Percentiles rank a stretch among this genome's conserved stretches.
These are phyloP conservation scores for Malus orientalis DNA, from an alignment of 306 rosid genomes.

Conservation along the genomic window DNA sequence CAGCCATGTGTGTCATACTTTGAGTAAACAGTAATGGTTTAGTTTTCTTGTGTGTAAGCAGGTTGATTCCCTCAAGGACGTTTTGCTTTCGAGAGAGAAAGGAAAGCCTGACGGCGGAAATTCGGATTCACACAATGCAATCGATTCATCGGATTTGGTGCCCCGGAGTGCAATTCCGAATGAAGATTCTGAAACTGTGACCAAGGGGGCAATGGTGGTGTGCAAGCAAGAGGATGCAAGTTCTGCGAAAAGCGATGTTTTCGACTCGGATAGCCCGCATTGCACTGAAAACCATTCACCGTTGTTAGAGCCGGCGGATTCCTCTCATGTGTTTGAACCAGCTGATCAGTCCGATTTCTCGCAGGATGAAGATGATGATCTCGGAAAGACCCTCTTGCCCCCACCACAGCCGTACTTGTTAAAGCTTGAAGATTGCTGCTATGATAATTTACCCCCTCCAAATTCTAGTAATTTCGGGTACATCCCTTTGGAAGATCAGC, in stretches of 20 bases:
- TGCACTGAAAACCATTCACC: constrained; percentile 48
- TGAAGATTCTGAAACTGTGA: constrained; percentile 27
- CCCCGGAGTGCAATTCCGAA: constrained; percentile 28
- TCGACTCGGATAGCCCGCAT: constrained; percentile 64
- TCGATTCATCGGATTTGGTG: constrained; percentile 30
- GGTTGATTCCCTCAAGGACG: constrained; percentile 61
- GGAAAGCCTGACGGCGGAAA: constrained; percentile 17
- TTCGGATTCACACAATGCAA: constrained; percentile 22
- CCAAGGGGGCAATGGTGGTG: constrained; percentile 30
- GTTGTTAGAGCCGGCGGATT: constrained; percentile 50
- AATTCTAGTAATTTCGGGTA: constrained; percentile 41
- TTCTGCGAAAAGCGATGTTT: constrained; percentile 66
- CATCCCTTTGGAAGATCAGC: neutral
- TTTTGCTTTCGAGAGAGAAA: constrained; percentile 32
- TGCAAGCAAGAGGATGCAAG: constrained; percentile 79
- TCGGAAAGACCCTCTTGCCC: constrained; percentile 34
- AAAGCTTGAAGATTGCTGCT: constrained; percentile 48
- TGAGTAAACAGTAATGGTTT: neutral
- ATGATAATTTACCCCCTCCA: constrained; percentile 31
- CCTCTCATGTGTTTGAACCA: constrained; percentile 49
- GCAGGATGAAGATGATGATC: constrained; percentile 62
- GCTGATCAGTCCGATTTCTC: constrained; percentile 66
- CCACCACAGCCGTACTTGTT: constrained; percentile 14
- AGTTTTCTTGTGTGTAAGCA: constrained; percentile 3
- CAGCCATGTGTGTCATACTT: neutral